phyloP scores from a whole-genome alignment of 2,329 filamentous ascomycete species.

The Hypoxylon sp. region DNA sequence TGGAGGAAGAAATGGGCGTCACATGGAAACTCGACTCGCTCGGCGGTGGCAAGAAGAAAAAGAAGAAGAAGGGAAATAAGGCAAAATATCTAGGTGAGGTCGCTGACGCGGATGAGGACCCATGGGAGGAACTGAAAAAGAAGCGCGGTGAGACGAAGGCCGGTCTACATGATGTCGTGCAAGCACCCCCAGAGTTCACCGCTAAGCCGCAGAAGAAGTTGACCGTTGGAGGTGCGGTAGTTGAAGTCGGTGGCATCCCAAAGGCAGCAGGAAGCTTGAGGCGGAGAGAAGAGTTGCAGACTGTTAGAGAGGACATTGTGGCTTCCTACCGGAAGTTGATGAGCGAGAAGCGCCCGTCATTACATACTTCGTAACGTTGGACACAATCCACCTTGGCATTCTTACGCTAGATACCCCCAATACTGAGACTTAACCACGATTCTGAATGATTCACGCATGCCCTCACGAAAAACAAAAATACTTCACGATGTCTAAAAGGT shows the following conservation, averaged over 20 bases:
- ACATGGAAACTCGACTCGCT: slow-evolving; percentile 62
- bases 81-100: slow-evolving; percentile 57
- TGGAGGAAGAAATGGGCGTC: slow-evolving; percentile 68
- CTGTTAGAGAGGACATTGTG: slow-evolving; percentile 76
- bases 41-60: slow-evolving; percentile 59
- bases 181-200: slow-evolving; percentile 80
- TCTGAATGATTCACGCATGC: not conserved
- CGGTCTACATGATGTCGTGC: slow-evolving; percentile 70
- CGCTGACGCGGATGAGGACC: slow-evolving; percentile 72
- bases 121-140: slow-evolving; percentile 80
- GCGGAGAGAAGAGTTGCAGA: slow-evolving; percentile 78
- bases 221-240: slow-evolving; percentile 72
- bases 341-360: slow-evolving; percentile 58
- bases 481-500: not conserved
- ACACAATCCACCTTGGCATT: not conserved
- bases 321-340: slow-evolving; percentile 80
- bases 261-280: slow-evolving; percentile 77
- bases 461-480: not conserved
- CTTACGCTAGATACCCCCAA: slow-evolving; percentile 31
- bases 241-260: slow-evolving; percentile 77
- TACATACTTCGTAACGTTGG: slow-evolving; percentile 38
- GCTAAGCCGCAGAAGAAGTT: slow-evolving; percentile 74
- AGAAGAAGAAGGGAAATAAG: slow-evolving; percentile 59
- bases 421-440: not conserved
- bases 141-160: slow-evolving; percentile 69